Base-by-base conservation (phyloP, 306 rosid genomes). In the Castanea crenata region DNA sequence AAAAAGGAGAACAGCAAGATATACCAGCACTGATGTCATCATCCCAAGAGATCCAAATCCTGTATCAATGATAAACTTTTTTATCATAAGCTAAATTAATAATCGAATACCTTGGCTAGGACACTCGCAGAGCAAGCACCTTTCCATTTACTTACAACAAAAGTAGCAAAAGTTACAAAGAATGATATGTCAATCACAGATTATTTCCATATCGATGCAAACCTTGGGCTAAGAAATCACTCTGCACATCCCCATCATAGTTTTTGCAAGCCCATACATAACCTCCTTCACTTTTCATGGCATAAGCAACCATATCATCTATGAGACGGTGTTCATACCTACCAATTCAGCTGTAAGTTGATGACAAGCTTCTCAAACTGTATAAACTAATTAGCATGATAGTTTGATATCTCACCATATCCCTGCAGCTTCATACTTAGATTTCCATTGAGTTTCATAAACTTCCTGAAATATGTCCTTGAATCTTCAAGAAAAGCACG, bases 221-320 rank as follows among this genome's bases (percentile, higher is more conserved):
- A 95, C 98, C 98, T 95, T 95, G 99, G 74, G 99, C 99, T 77
- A 95, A 88, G 88, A 95, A 85, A 82, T 95, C 99, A 79, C 99
- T 95, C 85, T 95, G 99, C 68, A 95, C 98, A 87, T 95, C 99
- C 76, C 99, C 99, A 87, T 95, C 98, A 84, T 95, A 95, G 84
- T 95, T 95, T 87, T 95, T 95, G 96, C 99, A 95, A 65, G 99
- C 99, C 99, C 98, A 95, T 72, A 95, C 99, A 88, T 95, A 95
- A 59, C 96, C 99, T 86, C 99, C 99, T 54, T 95, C 99, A 65
- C 98, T 93, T 89, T 95, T 95, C 69, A 95, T 83, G 7, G 98
- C 98, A 85, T 95, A 95, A 2, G 99, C 99, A 83, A 95, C 98
- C 99, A 95, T 95, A 83, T 95, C 99, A 86, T 95, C 99, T 73